These are phyloP conservation scores for Chlorella vulgaris DNA, from an alignment of 139 green algal genomes.

Conservation along the genomic window DNA sequence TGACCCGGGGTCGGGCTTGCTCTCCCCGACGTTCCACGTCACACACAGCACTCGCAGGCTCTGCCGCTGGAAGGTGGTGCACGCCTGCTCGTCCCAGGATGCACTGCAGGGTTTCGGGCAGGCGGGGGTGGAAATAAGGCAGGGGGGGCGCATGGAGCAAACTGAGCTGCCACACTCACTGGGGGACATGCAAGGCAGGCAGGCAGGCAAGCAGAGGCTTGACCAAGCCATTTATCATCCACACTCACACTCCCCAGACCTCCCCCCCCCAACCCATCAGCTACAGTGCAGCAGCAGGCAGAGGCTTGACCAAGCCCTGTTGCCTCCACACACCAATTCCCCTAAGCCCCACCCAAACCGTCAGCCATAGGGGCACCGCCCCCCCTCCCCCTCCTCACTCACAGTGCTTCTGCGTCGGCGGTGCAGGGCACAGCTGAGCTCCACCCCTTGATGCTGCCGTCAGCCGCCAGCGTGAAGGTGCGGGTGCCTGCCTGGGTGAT, in stretches of 20 bases:
- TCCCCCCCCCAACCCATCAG: too few species aligned
- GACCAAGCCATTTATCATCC: too few species aligned
- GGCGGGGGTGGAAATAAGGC: neutral
- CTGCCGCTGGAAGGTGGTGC: slow-evolving; percentile 33
- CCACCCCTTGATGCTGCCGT: slow-evolving; percentile 75
- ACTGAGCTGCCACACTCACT: neutral
- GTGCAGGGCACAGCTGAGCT: slow-evolving; percentile 17
- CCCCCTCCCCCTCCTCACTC: neutral
- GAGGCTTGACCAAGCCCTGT: too few species aligned
- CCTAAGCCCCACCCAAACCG: too few species aligned
- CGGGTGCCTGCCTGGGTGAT: slow-evolving; percentile 54
- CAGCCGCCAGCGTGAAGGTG: slow-evolving; percentile 63
- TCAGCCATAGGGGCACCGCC: neutral
- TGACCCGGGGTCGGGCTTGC: slow-evolving; percentile 40
- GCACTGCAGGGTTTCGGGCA: slow-evolving; percentile 25
- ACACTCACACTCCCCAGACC: too few species aligned
- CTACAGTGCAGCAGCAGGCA: too few species aligned
- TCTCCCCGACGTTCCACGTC: slow-evolving; percentile 90
- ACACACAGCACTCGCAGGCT: slow-evolving; percentile 66
- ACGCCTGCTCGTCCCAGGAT: slow-evolving; percentile 32
- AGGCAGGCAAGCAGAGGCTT: too few species aligned
- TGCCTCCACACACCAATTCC: too few species aligned
- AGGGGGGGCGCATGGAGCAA: neutral
- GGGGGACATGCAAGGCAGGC: neutral
- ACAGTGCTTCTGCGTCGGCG: slow-evolving; percentile 32